Base-by-base conservation (phyloP, 2,329 filamentous ascomycete species). In the Ophiobolus disseminans region DNA sequence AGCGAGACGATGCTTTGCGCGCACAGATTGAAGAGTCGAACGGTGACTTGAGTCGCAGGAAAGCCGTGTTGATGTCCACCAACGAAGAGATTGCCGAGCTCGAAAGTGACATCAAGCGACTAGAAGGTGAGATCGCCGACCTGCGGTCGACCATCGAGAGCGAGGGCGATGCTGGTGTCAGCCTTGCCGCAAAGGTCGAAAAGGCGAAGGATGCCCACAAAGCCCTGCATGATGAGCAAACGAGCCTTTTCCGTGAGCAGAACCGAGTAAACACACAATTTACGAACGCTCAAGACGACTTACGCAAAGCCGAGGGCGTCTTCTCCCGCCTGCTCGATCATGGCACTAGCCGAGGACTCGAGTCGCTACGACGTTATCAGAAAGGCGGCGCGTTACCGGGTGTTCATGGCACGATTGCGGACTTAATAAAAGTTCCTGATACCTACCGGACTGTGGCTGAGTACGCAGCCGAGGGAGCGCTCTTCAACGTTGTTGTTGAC, bases 401-500 rank as follows among this genome's bases (percentile, higher is more conserved):
- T 20, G 91, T 94, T 1, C 95, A 96, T 69, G 94, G 95, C 40
- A 96, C 92, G 0, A 75, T 99, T 28, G 92, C 93, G 4, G 95
- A 99, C 70, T 82, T 99, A n/a, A 85, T 97, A 62, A 85, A 91
- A 45, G 91, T 96, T 39, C 85, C 81, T 48, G 91, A 96, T 43
- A 83, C 85, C 43, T 97, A 96, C 74, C 86, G 91, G 52, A 86
- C 92, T 9, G 91, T 94, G 2, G 88, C 95, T 8, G 94, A 99
- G 74, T 91, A 96, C 62, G 94, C 92, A 41, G 94, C 93, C 2
- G 94, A 94, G 14, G 87, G 87, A 55, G 96, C 91, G 69, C 80
- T 99, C 7, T 99, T 99, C 75, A 91, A 99, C 73, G 96, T 96
- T 59, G 86, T 99, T 9, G 93, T 97, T 34, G 93, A 99, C 70